Base-by-base conservation (phyloP, 495 filamentous ascomycete genomes). In the Penicillium turbatum region DNA sequence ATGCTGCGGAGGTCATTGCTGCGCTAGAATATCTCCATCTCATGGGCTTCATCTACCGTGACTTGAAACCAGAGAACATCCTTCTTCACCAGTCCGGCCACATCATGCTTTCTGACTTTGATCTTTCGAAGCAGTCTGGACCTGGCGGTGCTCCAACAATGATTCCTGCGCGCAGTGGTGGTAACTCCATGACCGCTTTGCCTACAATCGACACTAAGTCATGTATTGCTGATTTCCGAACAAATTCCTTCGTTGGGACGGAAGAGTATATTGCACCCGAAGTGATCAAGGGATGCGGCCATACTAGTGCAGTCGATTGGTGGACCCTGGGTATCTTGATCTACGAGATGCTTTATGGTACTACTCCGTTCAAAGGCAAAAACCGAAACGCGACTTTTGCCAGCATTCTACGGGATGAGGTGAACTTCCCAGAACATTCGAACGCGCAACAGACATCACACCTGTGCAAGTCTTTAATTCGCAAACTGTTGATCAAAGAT, bases 41-140 rank as follows among this genome's bases (percentile, higher is more conserved):
- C 45, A 98, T 98, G 93, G 93, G 93, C 16, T 98, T 98, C 73
- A 98, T 98, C 51, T 98, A 98, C 72, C 85, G 93, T 55, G 93
- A 98, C 73, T 67, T 98, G 56, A 98, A 98, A 72, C 93, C 93
- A 62, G 93, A 98, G 72, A 98, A 98, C 61, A 98, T 98, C 64
- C 83, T 98, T 7, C 84, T 98, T 2, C 93, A 98, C 67, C 93
- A 98, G 70, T 97, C 92, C 13, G 93, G 93, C 31, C 93, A 98
- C 67, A 98, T 98, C 65, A 98, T 98, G 93, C 82, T 98, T 68
- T 97, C 95, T 37, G 93, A 98, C 72, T 98, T 98, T 66, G 93
- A 98, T 69, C 80, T 98, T 15, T 96, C 91, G 2, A 98, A 98
- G 65, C 93, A 98, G 68, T 98, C 93, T 6, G 95, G 93, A 47